Evolutionary conservation across 1,139 yeast species (phyloP).

Genomic region (Pichia sp.): DNA sequence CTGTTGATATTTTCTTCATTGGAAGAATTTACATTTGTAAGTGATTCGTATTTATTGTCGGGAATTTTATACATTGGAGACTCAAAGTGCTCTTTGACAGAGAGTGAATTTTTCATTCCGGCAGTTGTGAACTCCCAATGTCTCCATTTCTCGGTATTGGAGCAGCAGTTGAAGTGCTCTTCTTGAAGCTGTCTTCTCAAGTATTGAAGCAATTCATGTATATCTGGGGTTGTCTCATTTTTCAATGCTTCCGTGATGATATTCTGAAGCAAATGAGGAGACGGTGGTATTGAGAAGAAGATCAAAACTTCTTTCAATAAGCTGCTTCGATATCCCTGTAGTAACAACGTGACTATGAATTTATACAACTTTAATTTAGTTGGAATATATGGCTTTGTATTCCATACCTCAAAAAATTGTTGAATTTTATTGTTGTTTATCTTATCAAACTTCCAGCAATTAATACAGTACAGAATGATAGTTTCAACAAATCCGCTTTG

Average conservation of each 20-base stretch:
- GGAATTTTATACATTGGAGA: background rate
- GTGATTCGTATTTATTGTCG: background rate
- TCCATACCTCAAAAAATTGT: constrained; percentile 20
- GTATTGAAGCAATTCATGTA: constrained; percentile 19
- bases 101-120: background rate
- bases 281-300: constrained; percentile 25
- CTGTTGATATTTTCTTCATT: background rate
- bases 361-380: constrained; percentile 22
- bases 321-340: constrained; percentile 21
- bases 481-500: constrained; percentile 32
- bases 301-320: constrained; percentile 24
- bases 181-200: constrained; percentile 18
- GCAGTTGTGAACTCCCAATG: constrained; percentile 11
- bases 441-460: constrained; percentile 35
- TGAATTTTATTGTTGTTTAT: constrained; percentile 17
- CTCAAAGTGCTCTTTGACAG: background rate
- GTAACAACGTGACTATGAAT: constrained; percentile 20
- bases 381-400: constrained; percentile 22
- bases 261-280: constrained; percentile 23
- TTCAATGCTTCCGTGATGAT: constrained; percentile 19
- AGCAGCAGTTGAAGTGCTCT: constrained; percentile 25
- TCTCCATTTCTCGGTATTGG: constrained; percentile 5
- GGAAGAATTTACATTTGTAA: background rate
- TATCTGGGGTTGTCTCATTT: constrained; percentile 11
- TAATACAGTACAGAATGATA: constrained; percentile 38